These are phyloP conservation scores for Annona cherimola DNA, from an alignment of 164 flowering plant genomes.

Conservation along the genomic window DNA sequence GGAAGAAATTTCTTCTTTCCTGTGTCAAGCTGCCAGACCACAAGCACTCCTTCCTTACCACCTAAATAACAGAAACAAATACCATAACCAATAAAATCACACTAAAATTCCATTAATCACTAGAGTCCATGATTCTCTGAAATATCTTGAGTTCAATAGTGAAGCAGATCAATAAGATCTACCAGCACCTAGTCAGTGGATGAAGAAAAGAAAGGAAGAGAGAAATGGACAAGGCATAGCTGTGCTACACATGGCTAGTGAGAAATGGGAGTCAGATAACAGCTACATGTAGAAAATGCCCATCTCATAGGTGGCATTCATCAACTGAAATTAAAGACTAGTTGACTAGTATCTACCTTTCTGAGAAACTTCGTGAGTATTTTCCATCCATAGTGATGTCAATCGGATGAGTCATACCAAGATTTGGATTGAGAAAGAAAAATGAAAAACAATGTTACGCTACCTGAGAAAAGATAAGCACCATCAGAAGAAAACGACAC, in stretches of 20 bases:
- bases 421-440: background rate
- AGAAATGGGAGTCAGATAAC: too few relatives aligned
- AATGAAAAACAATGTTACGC: background rate
- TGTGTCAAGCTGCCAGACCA: constrained; percentile 94
- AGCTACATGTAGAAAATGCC: too few relatives aligned
- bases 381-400: background rate
- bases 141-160: background rate
- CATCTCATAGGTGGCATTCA: background rate
- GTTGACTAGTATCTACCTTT: background rate
- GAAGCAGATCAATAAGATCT: background rate
- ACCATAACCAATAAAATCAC: background rate
- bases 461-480: constrained; percentile 90
- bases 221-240: too few relatives aligned
- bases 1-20: constrained; percentile 85
- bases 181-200: too few relatives aligned
- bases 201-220: too few relatives aligned
- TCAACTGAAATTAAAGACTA: background rate
- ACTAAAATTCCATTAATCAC: background rate
- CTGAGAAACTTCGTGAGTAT: background rate
- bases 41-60: constrained; percentile 93
- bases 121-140: background rate
- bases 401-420: background rate
- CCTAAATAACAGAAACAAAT: constrained; percentile 31
- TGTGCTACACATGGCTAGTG: too few relatives aligned
- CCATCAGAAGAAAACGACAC: constrained; percentile 88